Evolutionary conservation across 2,329 filamentous ascomycete genomes (phyloP), one percentile per base, ranked within the genome.

Genomic region (Fusarium stilboides): DNA sequence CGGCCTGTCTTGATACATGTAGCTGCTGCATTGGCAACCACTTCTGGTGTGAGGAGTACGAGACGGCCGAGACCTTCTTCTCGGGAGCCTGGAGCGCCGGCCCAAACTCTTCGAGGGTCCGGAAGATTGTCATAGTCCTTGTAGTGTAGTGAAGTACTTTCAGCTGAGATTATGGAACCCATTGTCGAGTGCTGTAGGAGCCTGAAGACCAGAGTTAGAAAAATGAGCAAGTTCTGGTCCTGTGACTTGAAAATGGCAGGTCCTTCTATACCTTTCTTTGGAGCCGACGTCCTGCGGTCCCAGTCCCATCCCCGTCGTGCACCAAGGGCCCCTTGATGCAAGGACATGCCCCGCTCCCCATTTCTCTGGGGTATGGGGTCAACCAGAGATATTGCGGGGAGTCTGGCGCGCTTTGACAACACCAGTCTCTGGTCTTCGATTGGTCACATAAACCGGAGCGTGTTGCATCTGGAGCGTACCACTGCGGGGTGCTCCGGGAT

Each of bases 1-100:
- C 46, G 46, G 2, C 54, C 54, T 34, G 54, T 57, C 24, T 53
- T 57, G 20, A 57, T 57, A 19, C 26, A 57, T 34, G 36, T 22
- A 31, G 54, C 22, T 26, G 54, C 54, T 8, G 54, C 54, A 2
- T 53, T 33, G 46, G 54, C 20, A n/a, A 57, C 46, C 2, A 57
- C 46, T 10, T 57, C 36, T 52, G 36, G 46, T 4, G 54, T 57
- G 20, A 57, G 54, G 1, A 57, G 36, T 8, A 57, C 8, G 3
- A 57, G 46, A n/a, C 54, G 54, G 7, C 54, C 54, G 0, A 57
- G 34, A 0, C 54, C 54, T 40, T 57, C 54, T 20, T 57, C 54
- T 8, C 54, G 37, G 13, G 54, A 57, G 2, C 54, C 54, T 12
- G 54, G 54, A 9, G 37, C 33, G 17, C 45, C 45, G 4, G 34